These are phyloP conservation scores for Petasospora fabianii DNA, from an alignment of 1,139 yeast genomes.

Conservation along the genomic window DNA sequence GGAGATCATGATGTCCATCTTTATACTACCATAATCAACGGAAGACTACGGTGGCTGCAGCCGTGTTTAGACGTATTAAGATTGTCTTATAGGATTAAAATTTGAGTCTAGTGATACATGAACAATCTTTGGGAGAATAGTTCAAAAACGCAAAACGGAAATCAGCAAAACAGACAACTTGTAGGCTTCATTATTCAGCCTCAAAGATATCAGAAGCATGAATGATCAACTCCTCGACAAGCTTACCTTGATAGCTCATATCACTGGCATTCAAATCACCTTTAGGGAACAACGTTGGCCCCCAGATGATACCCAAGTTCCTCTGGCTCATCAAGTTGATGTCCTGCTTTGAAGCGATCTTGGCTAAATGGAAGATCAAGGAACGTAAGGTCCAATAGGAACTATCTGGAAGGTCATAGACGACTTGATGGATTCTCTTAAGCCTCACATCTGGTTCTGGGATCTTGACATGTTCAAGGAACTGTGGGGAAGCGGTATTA, in stretches of 20 bases:
- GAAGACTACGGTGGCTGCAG: no score
- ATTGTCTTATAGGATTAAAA: no score
- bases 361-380: slow-evolving; percentile 77
- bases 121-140: no score
- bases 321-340: slow-evolving; percentile 74
- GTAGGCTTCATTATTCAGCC: slow-evolving; percentile 54
- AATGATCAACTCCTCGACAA: slow-evolving; percentile 76
- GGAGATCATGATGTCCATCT: no score
- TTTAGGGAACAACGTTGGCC: slow-evolving; percentile 70
- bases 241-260: slow-evolving; percentile 74
- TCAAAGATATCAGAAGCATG: slow-evolving; percentile 90
- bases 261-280: slow-evolving; percentile 70
- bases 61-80: no score
- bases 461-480: slow-evolving; percentile 73
- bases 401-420: slow-evolving; percentile 89
- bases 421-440: slow-evolving; percentile 80
- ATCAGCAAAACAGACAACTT: no score
- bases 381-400: slow-evolving; percentile 89
- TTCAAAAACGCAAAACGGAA: no score
- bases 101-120: no score
- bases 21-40: no score
- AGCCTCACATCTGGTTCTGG: slow-evolving; percentile 52
- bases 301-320: slow-evolving; percentile 88
- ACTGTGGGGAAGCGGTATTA: slow-evolving; percentile 48
- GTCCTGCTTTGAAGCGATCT: slow-evolving; percentile 61